Evolutionary conservation across 768 basidiomycete species (phyloP), one percentile per base, ranked within the genome.

Genomic region (Mycena haematopus): DNA sequence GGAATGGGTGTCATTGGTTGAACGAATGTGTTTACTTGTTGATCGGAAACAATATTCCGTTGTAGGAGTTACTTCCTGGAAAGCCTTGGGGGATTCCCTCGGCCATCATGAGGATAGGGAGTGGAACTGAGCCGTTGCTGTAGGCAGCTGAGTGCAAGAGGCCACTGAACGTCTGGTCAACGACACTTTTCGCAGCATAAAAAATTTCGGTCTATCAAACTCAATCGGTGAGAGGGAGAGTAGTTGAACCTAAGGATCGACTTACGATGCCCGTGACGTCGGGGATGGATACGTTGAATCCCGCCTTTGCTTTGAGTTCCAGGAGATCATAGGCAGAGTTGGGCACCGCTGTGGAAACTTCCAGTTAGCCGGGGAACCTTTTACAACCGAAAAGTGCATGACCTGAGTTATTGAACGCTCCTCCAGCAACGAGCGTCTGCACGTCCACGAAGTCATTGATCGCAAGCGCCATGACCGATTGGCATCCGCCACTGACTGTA

Each of bases 91-190:
- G 56, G 17, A 58, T 58, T n/a, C 56, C 56, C 40, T 58, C 56
- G 2, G 56, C 56, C 56, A 50, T 50, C 25, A 58, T 58, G 56
- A 58, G 56, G 56, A 58, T 50, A 17, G 56, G 56, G 56, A 58
- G 56, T 14, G 56, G 56, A 35, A 58, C 56, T 25, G 56, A 58
- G 22, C 56, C 47, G 46, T 40, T 58, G 36, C 47, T 50, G 24
- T 58, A 58, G 46, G 56, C 46, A 50, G 33, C 56, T n/a, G 56
- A 50, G 35, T 47, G 50, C 10, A 58, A 50, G 49, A 55, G 53
- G 19, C 40, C 42, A 21, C 53, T 55, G 53, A 55, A 55, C 40
- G 27, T 44, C 40, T 15, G 38, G 40, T 27, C 42, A 21, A 44
- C 21, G 53, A 0, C 29, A 29, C 53, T 40, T n/a, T 55, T 42